A percentile compares a stretch with the other conserved stretches of the same genome.
Conservation (phyloP, 768 basidiomycete genomes). For the Ramaria sp. region DNA sequence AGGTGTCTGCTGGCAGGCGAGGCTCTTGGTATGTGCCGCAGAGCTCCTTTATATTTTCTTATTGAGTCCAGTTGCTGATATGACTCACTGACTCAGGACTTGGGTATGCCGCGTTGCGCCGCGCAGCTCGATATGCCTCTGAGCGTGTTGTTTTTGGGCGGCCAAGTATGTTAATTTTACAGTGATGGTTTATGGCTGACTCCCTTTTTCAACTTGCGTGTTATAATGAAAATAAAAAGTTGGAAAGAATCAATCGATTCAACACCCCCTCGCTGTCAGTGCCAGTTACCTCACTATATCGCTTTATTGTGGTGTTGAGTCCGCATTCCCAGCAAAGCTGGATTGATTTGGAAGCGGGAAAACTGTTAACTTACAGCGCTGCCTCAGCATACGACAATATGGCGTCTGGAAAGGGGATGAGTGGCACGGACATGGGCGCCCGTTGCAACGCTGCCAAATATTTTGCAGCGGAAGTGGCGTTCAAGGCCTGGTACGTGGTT, state of each 20-base stretch:
- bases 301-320: too few species aligned
- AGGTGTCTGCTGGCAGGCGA: constrained; percentile 15
- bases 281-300: not conserved
- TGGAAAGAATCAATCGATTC: constrained; percentile 15
- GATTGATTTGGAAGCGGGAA: constrained; percentile 13
- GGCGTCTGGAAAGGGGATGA: not conserved
- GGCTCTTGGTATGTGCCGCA: constrained; percentile 8
- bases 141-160: constrained; percentile 14
- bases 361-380: constrained; percentile 11
- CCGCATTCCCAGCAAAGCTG: constrained; percentile 6
- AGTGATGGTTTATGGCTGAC: not conserved
- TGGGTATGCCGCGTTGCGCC: constrained; percentile 13
- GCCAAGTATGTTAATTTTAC: constrained; percentile 3
- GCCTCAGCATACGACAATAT: constrained; percentile 9
- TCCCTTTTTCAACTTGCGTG: not conserved
- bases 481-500: constrained; percentile 12
- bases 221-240: not conserved
- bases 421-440: constrained; percentile 8
- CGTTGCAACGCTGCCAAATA: constrained; percentile 15
- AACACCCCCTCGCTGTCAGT: constrained; percentile 16
- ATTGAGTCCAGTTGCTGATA: not conserved
- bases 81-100: not conserved
- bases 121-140: constrained; percentile 13
- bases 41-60: not conserved
- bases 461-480: constrained; percentile 15